Percentiles rank a stretch among this genome's conserved stretches.
Conservation (phyloP, 2,329 filamentous ascomycete species). For the Pseudogymnoascus sp. region DNA sequence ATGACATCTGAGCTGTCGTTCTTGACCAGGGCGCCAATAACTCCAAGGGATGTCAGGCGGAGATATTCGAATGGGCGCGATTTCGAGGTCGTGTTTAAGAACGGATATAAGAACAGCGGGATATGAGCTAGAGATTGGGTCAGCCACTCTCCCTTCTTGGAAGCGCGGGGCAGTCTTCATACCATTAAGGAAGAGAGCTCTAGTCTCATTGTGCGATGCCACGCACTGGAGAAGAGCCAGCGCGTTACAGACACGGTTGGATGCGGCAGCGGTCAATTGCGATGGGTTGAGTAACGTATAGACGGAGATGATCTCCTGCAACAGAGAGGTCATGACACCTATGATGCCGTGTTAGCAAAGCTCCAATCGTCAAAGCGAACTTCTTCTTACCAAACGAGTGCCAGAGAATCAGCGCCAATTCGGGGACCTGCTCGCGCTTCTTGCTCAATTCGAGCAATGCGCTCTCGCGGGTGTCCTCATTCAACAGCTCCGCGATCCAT, state of each 20-base stretch:
- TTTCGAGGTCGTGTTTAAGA: conserved; percentile 97
- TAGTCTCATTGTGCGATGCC: conserved; percentile 92
- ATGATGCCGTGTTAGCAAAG: conserved; percentile 21
- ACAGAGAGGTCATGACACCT: conserved; percentile 96
- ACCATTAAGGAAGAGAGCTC: conserved; percentile 91
- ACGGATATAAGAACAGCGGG: conserved; percentile 93
- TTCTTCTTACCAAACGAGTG: conserved; percentile 80
- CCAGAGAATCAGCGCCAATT: conserved; percentile 93
- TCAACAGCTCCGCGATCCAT: conserved; percentile 87
- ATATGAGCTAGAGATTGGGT: conserved; percentile 70
- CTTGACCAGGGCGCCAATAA: conserved; percentile 95
- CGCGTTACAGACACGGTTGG: conserved; percentile 95
- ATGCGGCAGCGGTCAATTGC: conserved; percentile 93
- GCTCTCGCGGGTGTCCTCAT: conserved; percentile 78
- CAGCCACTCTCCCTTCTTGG: neutral
- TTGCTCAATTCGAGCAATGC: conserved; percentile 94
- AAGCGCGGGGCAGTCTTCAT: conserved; percentile 25
- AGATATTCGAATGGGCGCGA: conserved; percentile 96
- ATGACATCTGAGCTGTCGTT: conserved; percentile 98
- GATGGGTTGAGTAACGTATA: conserved; percentile 95
- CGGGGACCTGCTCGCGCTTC: conserved; percentile 95
- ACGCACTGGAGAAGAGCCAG: conserved; percentile 94
- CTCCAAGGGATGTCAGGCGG: conserved; percentile 87
- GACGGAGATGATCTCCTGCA: conserved; percentile 98
- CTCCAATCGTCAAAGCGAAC: neutral